phyloP scores from a whole-genome alignment of 805 yeast species.

The Saccharomycopsis sp. region DNA sequence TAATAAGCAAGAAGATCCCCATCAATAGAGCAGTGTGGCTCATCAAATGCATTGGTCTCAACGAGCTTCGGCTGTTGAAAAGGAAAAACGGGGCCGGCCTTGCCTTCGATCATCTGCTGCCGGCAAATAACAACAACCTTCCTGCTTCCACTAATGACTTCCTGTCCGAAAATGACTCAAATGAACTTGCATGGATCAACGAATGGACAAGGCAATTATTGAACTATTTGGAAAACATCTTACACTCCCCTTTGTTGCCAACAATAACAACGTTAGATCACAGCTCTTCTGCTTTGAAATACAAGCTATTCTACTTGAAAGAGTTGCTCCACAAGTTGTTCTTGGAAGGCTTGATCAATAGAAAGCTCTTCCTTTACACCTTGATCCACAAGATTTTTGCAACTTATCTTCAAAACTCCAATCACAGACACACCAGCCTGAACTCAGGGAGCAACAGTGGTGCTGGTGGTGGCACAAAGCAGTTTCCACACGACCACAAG shows the following conservation, averaged over 20 bases:
- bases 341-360: constrained; percentile 58
- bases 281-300: constrained; percentile 32
- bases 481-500: background rate
- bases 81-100: constrained; percentile 41
- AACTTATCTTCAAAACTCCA: too few species aligned
- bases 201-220: constrained; percentile 89
- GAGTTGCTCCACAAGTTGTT: constrained; percentile 56
- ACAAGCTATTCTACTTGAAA: constrained; percentile 49
- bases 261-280: background rate
- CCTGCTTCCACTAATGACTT: too few species aligned
- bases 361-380: constrained; percentile 53
- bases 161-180: constrained; percentile 22
- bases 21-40: constrained; percentile 84
- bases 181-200: constrained; percentile 58
- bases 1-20: constrained; percentile 62
- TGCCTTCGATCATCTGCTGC: constrained; percentile 2
- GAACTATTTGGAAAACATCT: constrained; percentile 33
- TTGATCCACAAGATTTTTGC: constrained; percentile 42
- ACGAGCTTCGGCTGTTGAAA: constrained; percentile 55
- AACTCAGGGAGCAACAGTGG: background rate
- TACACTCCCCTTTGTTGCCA: background rate
- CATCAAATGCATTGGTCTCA: constrained; percentile 75
- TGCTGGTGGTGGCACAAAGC: background rate
- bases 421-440: too few species aligned
- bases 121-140: background rate